Evolutionary conservation across 2,329 filamentous ascomycete species (phyloP).

Genomic region (Coniochaeta prunicola): DNA sequence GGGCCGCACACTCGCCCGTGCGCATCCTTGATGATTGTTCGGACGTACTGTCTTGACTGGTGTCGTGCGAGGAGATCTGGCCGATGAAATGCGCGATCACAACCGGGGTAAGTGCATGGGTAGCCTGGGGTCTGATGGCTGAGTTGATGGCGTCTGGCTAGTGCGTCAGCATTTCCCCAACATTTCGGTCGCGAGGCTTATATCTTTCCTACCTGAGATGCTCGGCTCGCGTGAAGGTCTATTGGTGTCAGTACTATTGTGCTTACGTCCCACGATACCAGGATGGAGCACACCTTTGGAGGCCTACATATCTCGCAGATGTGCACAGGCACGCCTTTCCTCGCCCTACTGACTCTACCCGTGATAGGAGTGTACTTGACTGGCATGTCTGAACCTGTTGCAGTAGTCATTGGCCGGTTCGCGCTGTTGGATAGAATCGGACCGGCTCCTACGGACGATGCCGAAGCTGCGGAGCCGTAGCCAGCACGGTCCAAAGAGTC

Average conservation of each 20-base stretch:
- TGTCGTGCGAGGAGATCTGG: conserved; percentile 54
- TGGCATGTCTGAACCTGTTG: conserved; percentile 26
- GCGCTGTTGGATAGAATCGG: conserved; percentile 18
- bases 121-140: conserved; percentile 49
- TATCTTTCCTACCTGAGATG: conserved; percentile 46
- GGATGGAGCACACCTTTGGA: conserved; percentile 34
- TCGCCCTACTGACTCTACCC: conserved; percentile 47
- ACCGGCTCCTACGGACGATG: conserved; percentile 23
- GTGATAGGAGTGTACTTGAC: conserved; percentile 51
- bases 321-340: conserved; percentile 53
- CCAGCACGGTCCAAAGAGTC: conserved; percentile 41
- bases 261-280: background rate
- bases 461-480: conserved; percentile 17
- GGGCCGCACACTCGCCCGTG: background rate
- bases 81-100: conserved; percentile 50
- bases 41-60: conserved; percentile 41
- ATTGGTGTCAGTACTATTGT: conserved; percentile 11
- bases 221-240: conserved; percentile 58
- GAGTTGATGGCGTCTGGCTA: conserved; percentile 49
- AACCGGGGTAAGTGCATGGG: conserved; percentile 43
- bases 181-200: background rate
- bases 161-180: conserved; percentile 15
- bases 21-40: background rate
- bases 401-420: conserved; percentile 33
- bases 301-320: conserved; percentile 44